Percentiles rank a stretch among this genome's conserved stretches.
phyloP scores from a whole-genome alignment of 1,284 basidiomycete genomes.

The Pyrrhoderma lamaoense region DNA sequence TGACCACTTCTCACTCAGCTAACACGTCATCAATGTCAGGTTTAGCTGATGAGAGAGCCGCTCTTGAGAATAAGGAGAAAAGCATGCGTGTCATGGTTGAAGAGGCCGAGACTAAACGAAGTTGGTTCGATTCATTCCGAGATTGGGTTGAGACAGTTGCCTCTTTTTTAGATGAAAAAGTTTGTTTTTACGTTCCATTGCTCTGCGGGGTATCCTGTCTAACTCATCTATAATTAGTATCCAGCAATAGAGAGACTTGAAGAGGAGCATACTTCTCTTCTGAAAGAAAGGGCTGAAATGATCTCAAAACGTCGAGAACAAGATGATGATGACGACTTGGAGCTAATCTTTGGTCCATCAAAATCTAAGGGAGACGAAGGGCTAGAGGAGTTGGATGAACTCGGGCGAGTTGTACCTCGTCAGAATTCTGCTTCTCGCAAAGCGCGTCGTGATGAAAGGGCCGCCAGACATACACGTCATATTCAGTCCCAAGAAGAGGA shows the following conservation, averaged over 20 bases:
- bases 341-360: constrained; percentile 60
- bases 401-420: constrained; percentile 47
- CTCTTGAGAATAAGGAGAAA: constrained; percentile 67
- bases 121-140: constrained; percentile 81
- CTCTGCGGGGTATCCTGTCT: constrained; percentile 7
- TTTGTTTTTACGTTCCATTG: constrained; percentile 25
- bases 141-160: constrained; percentile 87
- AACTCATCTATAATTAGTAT: constrained; percentile 42
- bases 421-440: constrained; percentile 41
- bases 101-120: constrained; percentile 73
- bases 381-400: constrained; percentile 52
- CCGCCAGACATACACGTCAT: constrained; percentile 40
- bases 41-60: constrained; percentile 59
- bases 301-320: constrained; percentile 53
- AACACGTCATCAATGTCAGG: constrained; percentile 56
- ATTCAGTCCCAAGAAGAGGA: constrained; percentile 52
- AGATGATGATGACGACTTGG: constrained; percentile 81
- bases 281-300: constrained; percentile 71
- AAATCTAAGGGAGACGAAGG: constrained; percentile 27
- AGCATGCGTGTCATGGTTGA: constrained; percentile 78
- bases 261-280: constrained; percentile 65
- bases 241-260: constrained; percentile 83
- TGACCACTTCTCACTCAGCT: constrained; percentile 64
- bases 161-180: constrained; percentile 89
- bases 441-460: constrained; percentile 49